phyloP scores from a whole-genome alignment of 2,329 filamentous ascomycete genomes.

The Fusarium robinianum region DNA sequence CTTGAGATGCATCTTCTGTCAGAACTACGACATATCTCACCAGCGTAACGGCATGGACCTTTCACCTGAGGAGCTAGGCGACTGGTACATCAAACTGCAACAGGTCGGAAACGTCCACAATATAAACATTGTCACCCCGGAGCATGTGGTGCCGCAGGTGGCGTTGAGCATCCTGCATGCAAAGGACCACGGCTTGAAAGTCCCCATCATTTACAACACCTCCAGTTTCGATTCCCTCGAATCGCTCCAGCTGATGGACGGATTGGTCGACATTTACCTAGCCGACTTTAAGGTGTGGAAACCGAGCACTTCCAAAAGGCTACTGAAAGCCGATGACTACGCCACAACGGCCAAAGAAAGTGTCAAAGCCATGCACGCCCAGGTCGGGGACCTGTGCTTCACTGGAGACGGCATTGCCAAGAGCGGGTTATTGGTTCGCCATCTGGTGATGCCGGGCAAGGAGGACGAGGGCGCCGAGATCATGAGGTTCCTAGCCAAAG shows the following conservation, averaged over 20 bases:
- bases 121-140: slow-evolving; percentile 85
- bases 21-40: slow-evolving; percentile 84
- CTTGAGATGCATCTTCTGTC: slow-evolving; percentile 75
- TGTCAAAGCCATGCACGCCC: slow-evolving; percentile 76
- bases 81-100: slow-evolving; percentile 84
- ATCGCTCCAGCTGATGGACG: slow-evolving; percentile 74
- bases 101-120: slow-evolving; percentile 82
- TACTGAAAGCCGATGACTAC: slow-evolving; percentile 81
- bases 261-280: slow-evolving; percentile 84
- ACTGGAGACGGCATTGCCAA: slow-evolving; percentile 81
- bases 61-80: slow-evolving; percentile 75
- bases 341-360: slow-evolving; percentile 73
- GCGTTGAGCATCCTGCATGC: slow-evolving; percentile 76
- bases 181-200: slow-evolving; percentile 66
- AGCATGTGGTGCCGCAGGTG: slow-evolving; percentile 85
- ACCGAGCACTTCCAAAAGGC: slow-evolving; percentile 64
- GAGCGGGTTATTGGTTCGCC: slow-evolving; percentile 73
- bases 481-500: slow-evolving; percentile 73
- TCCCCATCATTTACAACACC: slow-evolving; percentile 86
- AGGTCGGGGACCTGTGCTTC: slow-evolving; percentile 84
- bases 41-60: slow-evolving; percentile 80
- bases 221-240: slow-evolving; percentile 78
- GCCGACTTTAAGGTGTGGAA: slow-evolving; percentile 88
- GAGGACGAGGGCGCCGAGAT: slow-evolving; percentile 75
- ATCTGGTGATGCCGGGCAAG: slow-evolving; percentile 84